Base-by-base conservation (phyloP, 2,329 filamentous ascomycete species). In the Myriosclerotinia duriaeana region DNA sequence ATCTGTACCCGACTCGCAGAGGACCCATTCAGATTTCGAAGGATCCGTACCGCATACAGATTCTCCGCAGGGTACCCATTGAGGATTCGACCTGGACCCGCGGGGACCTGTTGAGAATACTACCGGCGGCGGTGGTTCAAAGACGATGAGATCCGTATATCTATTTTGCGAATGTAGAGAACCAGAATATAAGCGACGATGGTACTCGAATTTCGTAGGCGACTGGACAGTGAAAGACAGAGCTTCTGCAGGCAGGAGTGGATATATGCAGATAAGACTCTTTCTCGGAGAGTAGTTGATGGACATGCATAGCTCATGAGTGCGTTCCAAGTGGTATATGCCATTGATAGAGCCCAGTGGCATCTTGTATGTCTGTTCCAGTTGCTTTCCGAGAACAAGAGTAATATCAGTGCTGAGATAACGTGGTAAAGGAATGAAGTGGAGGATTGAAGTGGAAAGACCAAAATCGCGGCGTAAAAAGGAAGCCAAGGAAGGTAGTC, bases 211-310 rank as follows among this genome's bases (percentile, higher is more conserved):
- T 36, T 2, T n/a, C 2, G 1, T 11, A 7, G n/a, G 15, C 26
- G 48, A 7, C 7, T 50, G 9, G 20, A 54, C 3, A n/a, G 34
- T n/a, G 20, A 38, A n/a, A 20, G 17, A 6, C 11, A 12, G 9
- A n/a, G 12, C 30, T 5, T 34, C 30, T 5, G 8, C 1, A 12
- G 9, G 7, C 0, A 2, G 34, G 17, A n/a, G 40, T 6, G 4
- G 15, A 5, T 2, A 5, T 20, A 1, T 22, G 15, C 9, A 11
- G 38, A 44, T 8, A 17, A 11, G 8, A 1, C 20, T 6, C n/a
- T 26, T n/a, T 38, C 8, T 56, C 5, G 9, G 22, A 44, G 2
- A 30, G 15, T 9, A 44, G 12, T n/a, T n/a, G 42, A 36, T n/a
- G 1, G 3, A 9, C 5, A 15, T n/a, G 26, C n/a, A 8, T 48